Base-by-base conservation (phyloP, 352 stramenopile genomes). In the Globisporangium perplexum region DNA sequence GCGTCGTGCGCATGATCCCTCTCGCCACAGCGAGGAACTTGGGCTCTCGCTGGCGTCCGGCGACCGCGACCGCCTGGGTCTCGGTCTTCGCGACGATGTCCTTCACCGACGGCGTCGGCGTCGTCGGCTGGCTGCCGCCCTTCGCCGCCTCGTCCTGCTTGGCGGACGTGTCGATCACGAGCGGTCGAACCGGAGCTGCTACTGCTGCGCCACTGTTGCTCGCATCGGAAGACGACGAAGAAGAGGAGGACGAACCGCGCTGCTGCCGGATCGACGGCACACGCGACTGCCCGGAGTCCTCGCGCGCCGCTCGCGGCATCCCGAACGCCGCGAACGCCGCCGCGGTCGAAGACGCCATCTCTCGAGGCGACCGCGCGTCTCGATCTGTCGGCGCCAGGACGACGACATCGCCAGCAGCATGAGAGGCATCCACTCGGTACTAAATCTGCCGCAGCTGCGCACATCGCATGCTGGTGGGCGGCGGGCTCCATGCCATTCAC, bases 1-100 rank as follows among this genome's bases (percentile, higher is more conserved):
- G 54, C 12, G 47, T 33, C 23, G 49, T 31, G 7, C 38, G 33
- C 26, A 53, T 17, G 26, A 62, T 39, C 14, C 28, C 47, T 44
- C 36, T 57, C 11, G 59, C 46, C 8, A 54, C 53, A 0, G 42
- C 31, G 28, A 61, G 20, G n/a, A 56, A 31, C 28, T 61, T 61
- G 20, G 43, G 55, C 23, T 55, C 55, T 50, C 31, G 14, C 33
- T 39, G 33, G 33, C 33, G 33, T 7, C 33, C 33, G 5, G 33
- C 33, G 33, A 39, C 14, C 2, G 1, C 33, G 12, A 39, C 18
- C 12, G 3, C 12, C 15, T 33, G 23, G 23, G 22, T 49, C 44
- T 49, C 44, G 26, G 44, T 33, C 26, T 49, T 49, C n/a, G 20
- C 50, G 50, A 12, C 50, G 44, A 45, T 23, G 39, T 45, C 39